phyloP scores from a whole-genome alignment of 148 eudicot genomes.

The Camellia granthamiana region DNA sequence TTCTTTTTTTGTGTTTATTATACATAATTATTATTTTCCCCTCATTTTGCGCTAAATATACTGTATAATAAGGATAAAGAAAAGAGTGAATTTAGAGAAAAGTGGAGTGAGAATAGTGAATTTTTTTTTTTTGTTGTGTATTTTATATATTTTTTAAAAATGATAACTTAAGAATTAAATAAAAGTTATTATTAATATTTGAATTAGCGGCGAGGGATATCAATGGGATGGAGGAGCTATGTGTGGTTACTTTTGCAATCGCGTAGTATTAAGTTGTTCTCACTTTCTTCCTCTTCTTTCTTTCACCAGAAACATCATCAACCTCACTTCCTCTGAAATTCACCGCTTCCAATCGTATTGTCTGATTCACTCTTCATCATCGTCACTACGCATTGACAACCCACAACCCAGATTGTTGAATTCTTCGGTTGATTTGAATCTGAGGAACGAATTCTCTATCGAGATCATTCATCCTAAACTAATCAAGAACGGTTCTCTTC shows the following conservation, averaged over 20 bases:
- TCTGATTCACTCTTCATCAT: conserved; percentile 14
- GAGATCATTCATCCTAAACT: conserved; percentile 41
- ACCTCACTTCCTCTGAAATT: neutral
- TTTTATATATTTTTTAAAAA: too few relatives aligned
- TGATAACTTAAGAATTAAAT: too few relatives aligned
- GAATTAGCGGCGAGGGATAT: too few relatives aligned
- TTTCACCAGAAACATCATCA: neutral
- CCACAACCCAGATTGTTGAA: conserved; percentile 26
- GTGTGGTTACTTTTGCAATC: neutral
- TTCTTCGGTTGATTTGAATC: conserved; percentile 27
- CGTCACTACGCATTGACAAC: conserved; percentile 14
- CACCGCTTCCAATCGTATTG: neutral
- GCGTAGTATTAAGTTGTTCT: neutral
- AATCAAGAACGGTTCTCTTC: conserved; percentile 42
- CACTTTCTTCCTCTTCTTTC: neutral
- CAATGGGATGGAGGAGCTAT: conserved; percentile 19
- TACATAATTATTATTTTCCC: too few relatives aligned
- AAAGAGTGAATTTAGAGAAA: too few relatives aligned
- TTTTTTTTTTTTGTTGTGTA: too few relatives aligned
- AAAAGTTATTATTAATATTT: too few relatives aligned
- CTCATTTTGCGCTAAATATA: too few relatives aligned
- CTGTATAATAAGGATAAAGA: too few relatives aligned
- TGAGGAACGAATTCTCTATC: conserved; percentile 18
- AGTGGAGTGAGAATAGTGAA: too few relatives aligned
- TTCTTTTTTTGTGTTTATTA: too few relatives aligned